Conservation (phyloP, 768 basidiomycete species). For the Russula lepida region DNA sequence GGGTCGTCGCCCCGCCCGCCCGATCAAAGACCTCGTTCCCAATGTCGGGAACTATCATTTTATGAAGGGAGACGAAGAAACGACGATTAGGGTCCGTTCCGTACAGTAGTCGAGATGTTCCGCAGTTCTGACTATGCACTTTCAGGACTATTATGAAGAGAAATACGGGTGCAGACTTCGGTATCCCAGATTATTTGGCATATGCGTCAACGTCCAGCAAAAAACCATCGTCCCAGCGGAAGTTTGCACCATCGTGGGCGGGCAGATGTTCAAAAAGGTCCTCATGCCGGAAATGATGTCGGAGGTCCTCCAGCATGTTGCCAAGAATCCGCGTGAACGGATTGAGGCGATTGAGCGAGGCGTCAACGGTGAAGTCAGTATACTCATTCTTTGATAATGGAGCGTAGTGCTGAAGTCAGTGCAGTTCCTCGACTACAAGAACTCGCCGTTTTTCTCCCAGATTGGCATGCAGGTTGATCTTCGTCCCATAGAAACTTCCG, state of each 20-base stretch:
- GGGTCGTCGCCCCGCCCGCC: slow-evolving; percentile 4
- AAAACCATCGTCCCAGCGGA: slow-evolving; percentile 15
- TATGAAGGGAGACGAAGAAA: slow-evolving; percentile 11
- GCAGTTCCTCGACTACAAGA: slow-evolving; percentile 19
- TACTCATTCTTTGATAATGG: neutral
- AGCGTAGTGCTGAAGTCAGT: neutral
- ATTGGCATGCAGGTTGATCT: slow-evolving; percentile 15
- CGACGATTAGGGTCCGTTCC: slow-evolving; percentile 8
- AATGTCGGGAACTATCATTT: slow-evolving; percentile 7
- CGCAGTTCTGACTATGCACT: neutral
- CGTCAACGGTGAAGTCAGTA: slow-evolving; percentile 12
- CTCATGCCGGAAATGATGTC: slow-evolving; percentile 11
- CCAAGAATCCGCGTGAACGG: slow-evolving; percentile 10
- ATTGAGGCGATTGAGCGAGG: slow-evolving; percentile 13
- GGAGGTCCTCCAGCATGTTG: slow-evolving; percentile 15
- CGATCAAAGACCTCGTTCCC: slow-evolving; percentile 12
- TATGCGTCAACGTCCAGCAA: slow-evolving; percentile 10
- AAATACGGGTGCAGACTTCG: slow-evolving; percentile 11
- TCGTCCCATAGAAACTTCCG: slow-evolving; percentile 9
- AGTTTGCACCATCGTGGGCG: slow-evolving; percentile 17
- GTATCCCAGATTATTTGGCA: slow-evolving; percentile 11
- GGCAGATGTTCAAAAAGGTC: slow-evolving; percentile 20
- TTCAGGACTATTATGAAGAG: slow-evolving; percentile 11
- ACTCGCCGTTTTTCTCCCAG: slow-evolving; percentile 16
- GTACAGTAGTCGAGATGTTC: neutral